Base-by-base conservation (phyloP, 2,329 filamentous ascomycete species). In the Tolypocladium guangdongense region DNA sequence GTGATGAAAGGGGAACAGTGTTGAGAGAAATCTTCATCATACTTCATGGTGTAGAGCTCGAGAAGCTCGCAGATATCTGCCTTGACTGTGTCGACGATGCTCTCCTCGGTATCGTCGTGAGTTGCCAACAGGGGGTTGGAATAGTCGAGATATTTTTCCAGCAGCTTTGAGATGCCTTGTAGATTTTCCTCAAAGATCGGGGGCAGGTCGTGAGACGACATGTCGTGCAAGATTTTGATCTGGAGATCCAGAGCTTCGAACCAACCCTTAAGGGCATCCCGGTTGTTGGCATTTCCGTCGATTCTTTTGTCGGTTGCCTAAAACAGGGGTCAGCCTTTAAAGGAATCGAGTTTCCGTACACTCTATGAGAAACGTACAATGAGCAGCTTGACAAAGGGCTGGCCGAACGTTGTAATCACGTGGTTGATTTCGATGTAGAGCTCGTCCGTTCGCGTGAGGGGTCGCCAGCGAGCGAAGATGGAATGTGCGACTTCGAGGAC, bases 401-500 rank as follows among this genome's bases (percentile, higher is more conserved):
- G 75, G 55, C 89, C 88, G 68, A 99, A 97, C 54, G 85, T 90
- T 56, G 76, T 75, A 51, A 99, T 80, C 54, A 99, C 95, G 74
- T 99, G 93, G 70, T 96, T 93, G 74, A 99, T 95, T 72, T 99
- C 93, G 37, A 83, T 87, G 69, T 90, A 99, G 12, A 99, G 82
- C 50, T 88, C 90, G 70, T 99, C 90, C 45, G 91, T 96, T 57
- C 88, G 84, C 74, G 95, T 96, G 41, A 99, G 78, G 10, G 93
- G 95, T 59, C 93, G 82, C 93, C 93, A 99, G 68, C 93, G 80
- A 68, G 87, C 88, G 74, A 97, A 99, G 63, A 99, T 97, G 49
- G 93, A 97, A 72, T 99, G 93, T 61, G 95, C 95, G 46, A 99
- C 93, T 71, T 96, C 90, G 56, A 99, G 77, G 20, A 99, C 93